Evolutionary conservation across 768 basidiomycete species (phyloP), one percentile per base, ranked within the genome.

Genomic region (Strobilomyces dryophilus): DNA sequence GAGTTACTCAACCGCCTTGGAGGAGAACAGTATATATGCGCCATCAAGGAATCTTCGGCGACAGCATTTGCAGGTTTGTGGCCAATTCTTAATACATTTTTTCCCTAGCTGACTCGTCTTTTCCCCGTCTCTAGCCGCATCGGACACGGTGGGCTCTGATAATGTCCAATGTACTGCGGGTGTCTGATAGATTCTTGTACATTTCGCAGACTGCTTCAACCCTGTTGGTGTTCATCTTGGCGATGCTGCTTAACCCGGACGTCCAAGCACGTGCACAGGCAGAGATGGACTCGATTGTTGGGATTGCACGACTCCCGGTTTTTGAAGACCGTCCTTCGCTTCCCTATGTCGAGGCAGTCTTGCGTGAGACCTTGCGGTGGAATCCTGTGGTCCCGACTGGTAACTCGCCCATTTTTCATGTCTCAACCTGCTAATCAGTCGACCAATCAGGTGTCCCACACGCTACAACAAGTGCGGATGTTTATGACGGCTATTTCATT

Each of bases 401-500:
- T 71, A 58, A 56, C 43, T 45, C 4, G 2, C 24, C 15, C 21
- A 8, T 26, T 24, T 17, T 17, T 37, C 21, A 14, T 5, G 2
- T 41, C 18, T 49, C 24, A 12, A 3, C 0, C 18, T 27, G 31
- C 34, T 57, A 5, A 56, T n/a, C n/a, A 17, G 5, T 26, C 12
- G 8, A 42, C 20, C 24, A 9, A 45, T 17, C 48, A 66, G 71
- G 67, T 15, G 45, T 74, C 20, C 69, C 73, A 2, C 74, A 74
- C 41, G 58, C 62, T 2, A 50, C 67, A 8, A 74, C 74, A 1
- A 61, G 63, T 21, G 69, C 74, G 41, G 78, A 79, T 36, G 52
- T 71, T 12, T 79, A 79, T 50, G 61, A 68, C 31, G 74, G 76
- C 17, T 79, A 79, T 55, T 66, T 78, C 20, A 84, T 85, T 48